Conservation (phyloP, 306 rosid species). For the Leucaena leucocephala region DNA sequence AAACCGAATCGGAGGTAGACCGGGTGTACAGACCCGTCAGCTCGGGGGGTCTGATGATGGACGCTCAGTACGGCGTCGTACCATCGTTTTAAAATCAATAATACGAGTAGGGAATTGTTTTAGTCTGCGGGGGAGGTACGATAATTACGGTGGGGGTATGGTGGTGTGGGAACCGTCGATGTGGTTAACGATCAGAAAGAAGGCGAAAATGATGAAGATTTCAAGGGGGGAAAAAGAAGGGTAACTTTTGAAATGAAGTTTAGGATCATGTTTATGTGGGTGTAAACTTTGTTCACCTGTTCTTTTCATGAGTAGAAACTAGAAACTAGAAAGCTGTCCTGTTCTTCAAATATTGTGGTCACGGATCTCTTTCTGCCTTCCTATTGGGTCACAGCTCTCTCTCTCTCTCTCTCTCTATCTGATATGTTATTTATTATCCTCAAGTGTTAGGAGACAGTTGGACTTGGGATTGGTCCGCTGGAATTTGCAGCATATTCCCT, state of each 20-base stretch:
- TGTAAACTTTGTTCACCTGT: neutral
- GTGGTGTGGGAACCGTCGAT: neutral
- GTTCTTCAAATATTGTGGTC: neutral
- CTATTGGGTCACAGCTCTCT: neutral
- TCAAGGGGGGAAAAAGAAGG: too few relatives aligned
- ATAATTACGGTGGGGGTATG: neutral
- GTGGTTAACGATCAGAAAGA: neutral
- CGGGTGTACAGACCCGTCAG: constrained; percentile 38
- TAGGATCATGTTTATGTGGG: constrained; percentile 9
- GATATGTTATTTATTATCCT: neutral
- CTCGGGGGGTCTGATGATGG: constrained; percentile 18
- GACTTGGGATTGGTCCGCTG: neutral
- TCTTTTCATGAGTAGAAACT: neutral
- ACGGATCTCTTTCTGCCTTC: constrained; percentile 25
- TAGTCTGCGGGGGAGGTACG: neutral
- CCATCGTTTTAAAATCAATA: constrained; percentile 43
- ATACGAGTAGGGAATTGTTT: neutral
- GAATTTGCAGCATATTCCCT: neutral
- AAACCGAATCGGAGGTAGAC: constrained; percentile 41
- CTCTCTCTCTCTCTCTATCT: neutral
- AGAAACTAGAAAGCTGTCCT: neutral
- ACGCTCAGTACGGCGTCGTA: constrained; percentile 68
- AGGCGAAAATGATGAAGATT: too few relatives aligned
- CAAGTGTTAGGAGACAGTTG: neutral
- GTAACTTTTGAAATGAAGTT: neutral